Percentiles rank a stretch among this genome's conserved stretches.
phyloP scores from a whole-genome alignment of 768 basidiomycete genomes.

The Leccinum imitatum region DNA sequence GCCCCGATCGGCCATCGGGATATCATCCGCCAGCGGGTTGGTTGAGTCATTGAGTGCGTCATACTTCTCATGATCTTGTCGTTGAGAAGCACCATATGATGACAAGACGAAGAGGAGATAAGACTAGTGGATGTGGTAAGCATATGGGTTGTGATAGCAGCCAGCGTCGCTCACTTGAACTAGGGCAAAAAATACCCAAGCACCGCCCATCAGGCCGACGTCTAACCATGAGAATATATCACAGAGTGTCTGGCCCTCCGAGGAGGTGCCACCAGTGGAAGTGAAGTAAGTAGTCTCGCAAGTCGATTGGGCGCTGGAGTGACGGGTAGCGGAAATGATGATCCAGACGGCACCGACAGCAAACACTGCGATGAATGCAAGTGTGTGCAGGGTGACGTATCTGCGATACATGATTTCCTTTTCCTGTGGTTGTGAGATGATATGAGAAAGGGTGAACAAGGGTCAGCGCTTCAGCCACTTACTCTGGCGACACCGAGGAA shows the following conservation, averaged over 20 bases:
- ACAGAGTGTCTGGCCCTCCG: constrained; percentile 74
- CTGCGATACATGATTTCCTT: constrained; percentile 60
- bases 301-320: constrained; percentile 62
- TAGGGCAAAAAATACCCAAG: constrained; percentile 80
- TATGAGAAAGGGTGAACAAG: neutral
- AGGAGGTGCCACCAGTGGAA: constrained; percentile 31
- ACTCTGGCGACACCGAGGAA: constrained; percentile 83
- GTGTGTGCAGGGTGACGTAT: constrained; percentile 66
- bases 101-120: constrained; percentile 50
- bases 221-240: constrained; percentile 91
- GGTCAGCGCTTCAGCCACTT: constrained; percentile 4
- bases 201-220: constrained; percentile 84
- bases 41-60: constrained; percentile 65
- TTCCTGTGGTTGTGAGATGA: constrained; percentile 48
- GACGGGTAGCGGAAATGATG: constrained; percentile 74
- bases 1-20: constrained; percentile 61
- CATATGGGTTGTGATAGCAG: neutral
- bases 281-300: constrained; percentile 64
- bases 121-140: constrained; percentile 37
- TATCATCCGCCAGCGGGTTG: constrained; percentile 53
- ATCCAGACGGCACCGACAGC: constrained; percentile 79
- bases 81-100: constrained; percentile 72
- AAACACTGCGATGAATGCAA: constrained; percentile 60
- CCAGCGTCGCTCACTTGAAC: constrained; percentile 56
- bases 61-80: constrained; percentile 78